Conservation (phyloP, 1,284 basidiomycete species). For the Sporisorium reilianum region DNA sequence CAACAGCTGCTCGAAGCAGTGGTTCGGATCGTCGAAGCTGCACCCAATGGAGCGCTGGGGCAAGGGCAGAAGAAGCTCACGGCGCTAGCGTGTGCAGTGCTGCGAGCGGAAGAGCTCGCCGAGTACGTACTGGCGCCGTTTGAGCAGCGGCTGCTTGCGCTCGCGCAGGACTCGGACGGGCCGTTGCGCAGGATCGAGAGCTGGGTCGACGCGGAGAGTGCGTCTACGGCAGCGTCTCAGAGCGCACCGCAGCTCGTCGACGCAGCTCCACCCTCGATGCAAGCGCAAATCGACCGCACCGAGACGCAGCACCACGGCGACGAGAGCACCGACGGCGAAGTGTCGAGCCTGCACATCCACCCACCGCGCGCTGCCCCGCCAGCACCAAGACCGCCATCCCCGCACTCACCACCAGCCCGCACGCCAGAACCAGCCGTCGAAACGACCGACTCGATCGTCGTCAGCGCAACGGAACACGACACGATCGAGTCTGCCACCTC, state of each 20-base stretch:
- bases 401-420: neutral
- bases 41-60: neutral
- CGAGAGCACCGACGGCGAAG: slow-evolving; percentile 7
- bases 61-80: neutral
- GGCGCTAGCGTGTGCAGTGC: slow-evolving; percentile 19
- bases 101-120: slow-evolving; percentile 34
- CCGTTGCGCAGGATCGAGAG: slow-evolving; percentile 18
- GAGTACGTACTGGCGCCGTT: slow-evolving; percentile 24
- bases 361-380: slow-evolving; percentile 4
- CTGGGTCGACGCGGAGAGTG: slow-evolving; percentile 11
- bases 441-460: slow-evolving; percentile 23
- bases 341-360: slow-evolving; percentile 29
- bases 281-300: neutral
- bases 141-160: slow-evolving; percentile 21
- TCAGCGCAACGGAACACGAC: slow-evolving; percentile 14
- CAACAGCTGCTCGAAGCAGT: slow-evolving; percentile 12
- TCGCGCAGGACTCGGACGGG: slow-evolving; percentile 9
- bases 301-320: neutral
- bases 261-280: no score
- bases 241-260: neutral
- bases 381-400: neutral
- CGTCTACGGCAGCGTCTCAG: neutral
- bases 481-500: slow-evolving; percentile 22
- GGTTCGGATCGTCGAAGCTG: slow-evolving; percentile 21
- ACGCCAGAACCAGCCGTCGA: neutral